Conservation (phyloP, 805 yeast species). For the Metschnikowia cerradonensis region DNA sequence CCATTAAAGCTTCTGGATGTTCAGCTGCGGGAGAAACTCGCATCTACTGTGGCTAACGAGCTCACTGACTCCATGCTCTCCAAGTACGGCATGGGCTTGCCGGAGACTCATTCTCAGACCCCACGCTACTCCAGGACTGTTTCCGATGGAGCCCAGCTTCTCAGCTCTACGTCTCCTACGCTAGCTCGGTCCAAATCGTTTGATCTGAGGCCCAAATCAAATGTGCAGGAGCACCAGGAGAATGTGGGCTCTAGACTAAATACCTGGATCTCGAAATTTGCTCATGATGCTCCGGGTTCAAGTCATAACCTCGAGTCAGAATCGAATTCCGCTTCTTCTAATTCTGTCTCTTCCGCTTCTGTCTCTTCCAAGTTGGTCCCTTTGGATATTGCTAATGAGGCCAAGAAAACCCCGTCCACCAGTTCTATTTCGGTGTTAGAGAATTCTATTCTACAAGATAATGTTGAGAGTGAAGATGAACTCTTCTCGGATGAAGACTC, state of each 20-base stretch:
- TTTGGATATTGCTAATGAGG: background rate
- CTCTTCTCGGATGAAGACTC: conserved; percentile 27
- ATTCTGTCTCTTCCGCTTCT: too few relatives aligned
- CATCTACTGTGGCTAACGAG: conserved; percentile 25
- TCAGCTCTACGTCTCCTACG: conserved; percentile 27
- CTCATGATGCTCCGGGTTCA: conserved; percentile 3
- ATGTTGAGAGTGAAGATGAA: conserved; percentile 4
- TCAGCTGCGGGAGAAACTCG: conserved; percentile 7
- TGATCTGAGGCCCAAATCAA: conserved; percentile 16
- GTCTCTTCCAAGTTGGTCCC: background rate
- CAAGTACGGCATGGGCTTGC: conserved; percentile 41
- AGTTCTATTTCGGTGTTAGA: background rate
- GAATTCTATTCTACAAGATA: background rate
- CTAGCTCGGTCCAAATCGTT: conserved; percentile 37
- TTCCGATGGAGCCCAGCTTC: conserved; percentile 25
- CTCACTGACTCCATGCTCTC: conserved; percentile 35
- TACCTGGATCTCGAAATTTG: conserved; percentile 33
- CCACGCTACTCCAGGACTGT: conserved; percentile 33
- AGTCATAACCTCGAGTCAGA: background rate
- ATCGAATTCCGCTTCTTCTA: too few relatives aligned
- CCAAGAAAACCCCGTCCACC: background rate
- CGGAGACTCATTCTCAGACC: conserved; percentile 27
- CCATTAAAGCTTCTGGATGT: conserved; percentile 31
- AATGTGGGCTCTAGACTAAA: conserved; percentile 15
- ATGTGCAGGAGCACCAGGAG: conserved; percentile 5